These are phyloP conservation scores for Coemansia sp. DNA, from an alignment of 192 early-diverging fungal genomes.

Conservation along the genomic window DNA sequence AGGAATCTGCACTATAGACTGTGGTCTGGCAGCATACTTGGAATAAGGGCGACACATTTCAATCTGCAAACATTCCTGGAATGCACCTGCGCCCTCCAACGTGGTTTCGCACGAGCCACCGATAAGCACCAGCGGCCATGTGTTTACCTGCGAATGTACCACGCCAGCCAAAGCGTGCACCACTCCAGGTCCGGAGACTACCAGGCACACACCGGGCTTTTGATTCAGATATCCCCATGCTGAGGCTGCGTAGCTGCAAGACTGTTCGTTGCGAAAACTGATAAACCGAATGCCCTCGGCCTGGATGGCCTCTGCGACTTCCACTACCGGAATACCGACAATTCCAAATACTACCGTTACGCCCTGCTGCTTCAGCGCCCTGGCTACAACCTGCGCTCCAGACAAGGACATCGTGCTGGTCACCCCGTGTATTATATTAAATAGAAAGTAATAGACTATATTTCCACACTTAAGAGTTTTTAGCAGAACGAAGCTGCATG, in stretches of 20 bases:
- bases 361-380: conserved; percentile 58
- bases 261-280: conserved; percentile 76
- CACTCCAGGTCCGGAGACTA: conserved; percentile 71
- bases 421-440: neutral
- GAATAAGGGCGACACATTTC: conserved; percentile 61
- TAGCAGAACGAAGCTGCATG: neutral
- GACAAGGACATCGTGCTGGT: conserved; percentile 18
- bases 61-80: conserved; percentile 71
- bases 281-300: conserved; percentile 67
- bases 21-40: conserved; percentile 60
- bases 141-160: conserved; percentile 67
- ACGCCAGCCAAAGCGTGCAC: conserved; percentile 70
- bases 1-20: conserved; percentile 53
- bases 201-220: conserved; percentile 65
- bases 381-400: conserved; percentile 63
- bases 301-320: conserved; percentile 71
- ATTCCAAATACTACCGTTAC: conserved; percentile 71
- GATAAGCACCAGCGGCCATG: conserved; percentile 69
- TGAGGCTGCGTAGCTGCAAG: conserved; percentile 69
- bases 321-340: conserved; percentile 75
- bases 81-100: conserved; percentile 62
- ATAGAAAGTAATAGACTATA: neutral
- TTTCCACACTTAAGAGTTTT: neutral
- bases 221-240: conserved; percentile 63
- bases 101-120: conserved; percentile 60